Evolutionary conservation across 306 rosid genomes (phyloP), one percentile per base, ranked within the genome.

Genomic region (Lotus japonicus): DNA sequence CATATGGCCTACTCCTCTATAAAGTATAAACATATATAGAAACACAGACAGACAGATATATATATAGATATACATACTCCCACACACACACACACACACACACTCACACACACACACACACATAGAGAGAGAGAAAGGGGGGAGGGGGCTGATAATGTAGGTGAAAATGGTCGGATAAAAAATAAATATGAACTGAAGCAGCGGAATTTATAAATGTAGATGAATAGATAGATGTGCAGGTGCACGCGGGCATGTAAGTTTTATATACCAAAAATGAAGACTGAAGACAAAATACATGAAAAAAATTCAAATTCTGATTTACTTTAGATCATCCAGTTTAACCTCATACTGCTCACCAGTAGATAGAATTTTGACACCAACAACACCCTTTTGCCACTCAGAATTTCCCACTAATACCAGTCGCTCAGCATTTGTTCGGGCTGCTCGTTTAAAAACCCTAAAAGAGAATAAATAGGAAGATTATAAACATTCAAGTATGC

Each of bases 321-420:
- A 90, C 64, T 84, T 69, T 21, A 90, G 83, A 76, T 94, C 90
- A 69, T 85, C 95, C 26, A 94, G 81, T 81, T 86, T 94, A 72
- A 94, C 84, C 85, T 86, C 96, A 3, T 77, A 50, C 79, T 90
- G 96, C 70, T 94, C 92, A 41, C 96, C 98, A 26, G 96, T 85
- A 46, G 96, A 79, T 48, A 94, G 98, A 56, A 76, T 66, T 86
- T 94, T 94, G 23, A 94, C 89, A 51, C 88, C 75, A 62, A 94
- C 97, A 90, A 81, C 80, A 67, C 95, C 97, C 83, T 73, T 81
- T 80, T 90, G 87, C 98, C 98, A 94, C 84, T 94, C 97, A 0
- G 98, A 82, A 79, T 52, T 83, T 56, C 98, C 98, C 49, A 94
- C 96, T 62, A 94, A 74, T 72, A 94, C 84, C 65, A 94, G 79